Percentiles rank a stretch among this genome's conserved stretches.
phyloP scores from a whole-genome alignment of 192 early-diverging fungal genomes.

The Coemansia sp. region DNA sequence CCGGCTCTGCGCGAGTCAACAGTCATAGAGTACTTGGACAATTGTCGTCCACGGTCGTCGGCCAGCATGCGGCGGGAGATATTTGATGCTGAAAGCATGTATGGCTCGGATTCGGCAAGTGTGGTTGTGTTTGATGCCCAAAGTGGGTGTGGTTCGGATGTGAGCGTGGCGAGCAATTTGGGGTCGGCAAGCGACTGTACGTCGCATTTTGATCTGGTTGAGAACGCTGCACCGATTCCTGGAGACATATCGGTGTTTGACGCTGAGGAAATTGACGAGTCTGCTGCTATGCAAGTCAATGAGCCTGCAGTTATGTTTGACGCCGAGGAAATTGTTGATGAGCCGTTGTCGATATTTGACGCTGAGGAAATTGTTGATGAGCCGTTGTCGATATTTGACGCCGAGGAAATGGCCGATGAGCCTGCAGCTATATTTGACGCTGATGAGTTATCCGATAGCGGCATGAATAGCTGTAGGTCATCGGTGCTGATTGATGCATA shows the following conservation, averaged over 20 bases:
- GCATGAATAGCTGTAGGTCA: constrained; percentile 4
- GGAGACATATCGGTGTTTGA: constrained; percentile 17
- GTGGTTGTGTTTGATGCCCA: too few relatives aligned
- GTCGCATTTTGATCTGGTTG: constrained; percentile 39
- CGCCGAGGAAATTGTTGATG: constrained; percentile 25
- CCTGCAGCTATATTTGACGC: constrained; percentile 12
- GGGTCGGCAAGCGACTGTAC: constrained; percentile 11
- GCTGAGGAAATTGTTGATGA: not conserved
- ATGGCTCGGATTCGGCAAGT: too few relatives aligned
- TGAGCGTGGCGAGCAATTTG: not conserved
- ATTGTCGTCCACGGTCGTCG: constrained; percentile 20
- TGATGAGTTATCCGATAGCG: constrained; percentile 9
- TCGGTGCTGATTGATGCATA: constrained; percentile 37
- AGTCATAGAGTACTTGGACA: not conserved
- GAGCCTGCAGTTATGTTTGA: constrained; percentile 14
- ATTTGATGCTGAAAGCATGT: constrained; percentile 34
- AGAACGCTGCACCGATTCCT: constrained; percentile 26
- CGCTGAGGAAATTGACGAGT: constrained; percentile 24
- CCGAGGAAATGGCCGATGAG: constrained; percentile 15
- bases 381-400: constrained; percentile 2
- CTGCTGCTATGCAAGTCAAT: not conserved
- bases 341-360: not conserved
- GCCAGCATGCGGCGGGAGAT: constrained; percentile 4
- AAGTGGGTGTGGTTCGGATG: too few relatives aligned
- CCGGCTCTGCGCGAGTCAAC: constrained; percentile 7